phyloP scores from a whole-genome alignment of 805 yeast species.

The Lipomyces sp. region DNA sequence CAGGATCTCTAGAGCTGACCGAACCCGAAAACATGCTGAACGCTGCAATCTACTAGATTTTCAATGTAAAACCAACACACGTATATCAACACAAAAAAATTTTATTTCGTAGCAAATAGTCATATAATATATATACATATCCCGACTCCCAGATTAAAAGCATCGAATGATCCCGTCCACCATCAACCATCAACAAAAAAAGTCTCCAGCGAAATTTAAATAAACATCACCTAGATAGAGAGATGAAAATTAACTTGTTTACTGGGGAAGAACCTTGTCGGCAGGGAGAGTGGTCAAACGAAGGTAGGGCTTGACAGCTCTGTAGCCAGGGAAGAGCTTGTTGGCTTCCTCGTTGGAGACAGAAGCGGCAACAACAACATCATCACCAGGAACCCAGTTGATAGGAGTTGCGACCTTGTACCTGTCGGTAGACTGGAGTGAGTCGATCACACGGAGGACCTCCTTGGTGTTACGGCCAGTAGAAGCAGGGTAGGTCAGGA shows the following conservation, averaged over 20 bases:
- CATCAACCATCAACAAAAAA: neutral
- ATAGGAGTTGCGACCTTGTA: constrained; percentile 91
- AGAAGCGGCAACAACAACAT: constrained; percentile 90
- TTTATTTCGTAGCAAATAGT: neutral
- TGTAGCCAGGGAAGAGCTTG: constrained; percentile 86
- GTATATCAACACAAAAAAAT: neutral
- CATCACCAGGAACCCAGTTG: constrained; percentile 70
- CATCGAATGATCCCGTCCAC: neutral
- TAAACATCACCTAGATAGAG: too few species aligned
- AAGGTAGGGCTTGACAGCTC: constrained; percentile 88
- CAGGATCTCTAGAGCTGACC: too few species aligned
- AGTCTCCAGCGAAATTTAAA: too few species aligned
- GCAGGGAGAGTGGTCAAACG: constrained; percentile 58
- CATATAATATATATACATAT: neutral
- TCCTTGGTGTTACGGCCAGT: constrained; percentile 95
- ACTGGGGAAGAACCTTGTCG: constrained; percentile 25
- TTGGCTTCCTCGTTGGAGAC: constrained; percentile 83
- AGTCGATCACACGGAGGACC: constrained; percentile 88
- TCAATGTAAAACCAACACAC: too few species aligned
- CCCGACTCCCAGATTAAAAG: neutral
- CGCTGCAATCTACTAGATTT: too few species aligned
- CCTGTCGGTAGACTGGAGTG: constrained; percentile 85
- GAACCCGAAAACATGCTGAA: too few species aligned
- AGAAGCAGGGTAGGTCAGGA: constrained; percentile 89
- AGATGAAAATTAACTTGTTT: neutral